These are phyloP conservation scores for Melocanna baccifera DNA, from an alignment of 176 grass and related monocot genomes.

Conservation along the genomic window DNA sequence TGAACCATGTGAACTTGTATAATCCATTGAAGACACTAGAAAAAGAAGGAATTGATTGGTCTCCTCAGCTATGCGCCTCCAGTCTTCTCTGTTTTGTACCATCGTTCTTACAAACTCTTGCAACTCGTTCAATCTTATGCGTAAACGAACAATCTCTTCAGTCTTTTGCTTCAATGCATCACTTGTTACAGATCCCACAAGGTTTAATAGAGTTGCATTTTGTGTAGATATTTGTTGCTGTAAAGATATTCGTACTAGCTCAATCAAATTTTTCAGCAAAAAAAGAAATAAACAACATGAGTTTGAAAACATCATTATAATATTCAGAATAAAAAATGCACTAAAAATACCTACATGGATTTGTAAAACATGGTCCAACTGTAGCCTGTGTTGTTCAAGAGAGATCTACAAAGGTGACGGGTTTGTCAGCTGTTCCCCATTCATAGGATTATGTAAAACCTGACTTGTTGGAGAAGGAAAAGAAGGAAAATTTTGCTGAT, in stretches of 20 bases:
- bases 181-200: not conserved
- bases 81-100: not conserved
- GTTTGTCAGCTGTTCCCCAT: not conserved
- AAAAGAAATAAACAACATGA: not conserved
- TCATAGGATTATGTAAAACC: not conserved
- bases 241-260: not conserved
- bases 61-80: not conserved
- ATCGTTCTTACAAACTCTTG: not conserved
- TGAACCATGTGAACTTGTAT: not conserved
- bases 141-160: not conserved
- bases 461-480: not conserved
- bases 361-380: not conserved
- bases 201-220: not conserved
- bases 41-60: not conserved
- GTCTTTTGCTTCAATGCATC: not conserved
- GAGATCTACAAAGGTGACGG: too few relatives aligned
- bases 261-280: not conserved
- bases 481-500: not conserved
- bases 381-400: not conserved
- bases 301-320: not conserved
- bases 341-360: not conserved
- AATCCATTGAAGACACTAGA: not conserved
- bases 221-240: not conserved
- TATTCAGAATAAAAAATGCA: not conserved
- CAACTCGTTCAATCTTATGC: not conserved